Conservation (phyloP, 1,284 basidiomycete species). For the Inonotus obliquus region DNA sequence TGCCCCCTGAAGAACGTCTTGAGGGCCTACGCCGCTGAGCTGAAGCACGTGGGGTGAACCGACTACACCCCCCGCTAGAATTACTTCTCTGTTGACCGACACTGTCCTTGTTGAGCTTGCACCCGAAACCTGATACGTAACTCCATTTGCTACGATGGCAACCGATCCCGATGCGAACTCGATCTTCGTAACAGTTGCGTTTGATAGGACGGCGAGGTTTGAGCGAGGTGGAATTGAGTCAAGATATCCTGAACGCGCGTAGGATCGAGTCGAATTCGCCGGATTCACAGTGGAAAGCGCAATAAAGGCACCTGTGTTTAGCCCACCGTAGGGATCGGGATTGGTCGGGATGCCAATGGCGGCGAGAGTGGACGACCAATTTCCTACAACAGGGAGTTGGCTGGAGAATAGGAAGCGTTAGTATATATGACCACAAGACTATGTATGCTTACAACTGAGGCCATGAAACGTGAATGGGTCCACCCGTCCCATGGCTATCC, state of each 20-base stretch:
- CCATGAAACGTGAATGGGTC: conserved; percentile 44
- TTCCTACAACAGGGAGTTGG: conserved; percentile 43
- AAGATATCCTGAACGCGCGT: conserved; percentile 66
- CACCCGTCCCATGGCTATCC: conserved; percentile 39
- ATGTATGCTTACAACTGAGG: conserved; percentile 44
- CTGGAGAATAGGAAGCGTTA: conserved; percentile 24
- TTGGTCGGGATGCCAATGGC: conserved; percentile 39
- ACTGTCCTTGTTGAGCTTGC: conserved; percentile 36
- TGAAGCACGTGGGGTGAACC: conserved; percentile 65
- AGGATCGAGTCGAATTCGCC: conserved; percentile 61
- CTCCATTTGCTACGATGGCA: conserved; percentile 48
- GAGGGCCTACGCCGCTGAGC: conserved; percentile 69
- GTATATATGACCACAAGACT: not conserved
- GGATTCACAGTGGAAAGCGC: conserved; percentile 63
- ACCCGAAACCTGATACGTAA: conserved; percentile 44
- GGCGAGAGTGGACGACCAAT: conserved; percentile 48
- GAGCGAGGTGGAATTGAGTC: conserved; percentile 51
- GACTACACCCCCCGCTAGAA: conserved; percentile 41
- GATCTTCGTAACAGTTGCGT: conserved; percentile 55
- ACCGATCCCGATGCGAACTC: conserved; percentile 44
- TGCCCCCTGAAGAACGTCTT: conserved; percentile 45
- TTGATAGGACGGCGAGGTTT: conserved; percentile 61
- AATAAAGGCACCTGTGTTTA: conserved; percentile 49
- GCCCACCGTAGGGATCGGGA: conserved; percentile 44
- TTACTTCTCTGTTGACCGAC: conserved; percentile 34